Percentiles rank a stretch among this genome's conserved stretches.
Conservation (phyloP, 257 asterid species). For the Nicotiana paniculata region DNA sequence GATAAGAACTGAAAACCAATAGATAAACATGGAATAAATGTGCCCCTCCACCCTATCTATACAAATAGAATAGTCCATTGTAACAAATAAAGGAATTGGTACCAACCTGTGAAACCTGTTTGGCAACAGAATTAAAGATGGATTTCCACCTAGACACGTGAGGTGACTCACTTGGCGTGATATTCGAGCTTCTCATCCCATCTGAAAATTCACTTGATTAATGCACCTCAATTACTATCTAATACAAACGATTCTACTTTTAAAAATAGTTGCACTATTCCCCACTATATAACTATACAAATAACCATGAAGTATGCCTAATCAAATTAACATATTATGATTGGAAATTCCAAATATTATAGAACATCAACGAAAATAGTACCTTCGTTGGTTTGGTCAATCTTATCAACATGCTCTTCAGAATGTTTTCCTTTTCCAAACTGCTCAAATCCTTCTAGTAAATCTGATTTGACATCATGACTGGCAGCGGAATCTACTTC, state of each 20-base stretch:
- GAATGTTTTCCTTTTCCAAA: conserved; percentile 48
- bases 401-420: conserved; percentile 36
- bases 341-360: not conserved
- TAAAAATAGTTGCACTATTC: conserved; percentile 16
- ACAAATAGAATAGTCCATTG: not conserved
- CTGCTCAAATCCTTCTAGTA: conserved; percentile 67
- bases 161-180: conserved; percentile 36
- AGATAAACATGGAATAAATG: not conserved
- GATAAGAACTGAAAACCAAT: not conserved
- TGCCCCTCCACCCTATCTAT: not conserved
- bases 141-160: conserved; percentile 69
- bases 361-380: conserved; percentile 4
- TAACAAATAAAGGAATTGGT: not conserved
- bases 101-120: conserved; percentile 16
- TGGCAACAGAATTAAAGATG: conserved; percentile 14
- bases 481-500: conserved; percentile 33
- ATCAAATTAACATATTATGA: not conserved
- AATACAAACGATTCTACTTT: not conserved
- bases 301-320: not conserved
- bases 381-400: conserved; percentile 40
- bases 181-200: conserved; percentile 43
- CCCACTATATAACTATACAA: not conserved
- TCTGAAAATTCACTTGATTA: conserved; percentile 36
- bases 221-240: not conserved
- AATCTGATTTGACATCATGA: conserved; percentile 60